These are phyloP conservation scores for Suillus plorans DNA, from an alignment of 768 basidiomycete genomes.

Conservation along the genomic window DNA sequence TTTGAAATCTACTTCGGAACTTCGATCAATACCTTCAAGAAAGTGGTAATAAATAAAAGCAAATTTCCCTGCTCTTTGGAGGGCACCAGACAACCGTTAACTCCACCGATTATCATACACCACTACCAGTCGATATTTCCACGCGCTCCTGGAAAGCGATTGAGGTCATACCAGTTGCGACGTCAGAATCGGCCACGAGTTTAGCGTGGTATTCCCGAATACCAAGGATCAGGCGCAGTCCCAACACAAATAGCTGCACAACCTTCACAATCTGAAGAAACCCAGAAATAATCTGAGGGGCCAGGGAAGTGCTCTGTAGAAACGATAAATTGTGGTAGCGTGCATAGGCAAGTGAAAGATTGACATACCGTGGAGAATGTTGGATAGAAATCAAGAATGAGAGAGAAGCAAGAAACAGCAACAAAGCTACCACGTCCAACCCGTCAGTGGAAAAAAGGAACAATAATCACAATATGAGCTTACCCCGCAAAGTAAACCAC, in stretches of 20 bases:
- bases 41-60: no score
- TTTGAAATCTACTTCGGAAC: no score
- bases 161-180: neutral
- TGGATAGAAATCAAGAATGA: no score
- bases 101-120: neutral
- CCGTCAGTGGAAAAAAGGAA: neutral
- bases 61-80: no score
- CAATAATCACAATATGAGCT: no score
- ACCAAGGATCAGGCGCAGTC: neutral
- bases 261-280: neutral
- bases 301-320: neutral
- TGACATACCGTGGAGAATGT: no score
- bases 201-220: neutral
- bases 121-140: neutral
- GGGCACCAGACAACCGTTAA: neutral
- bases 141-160: neutral
- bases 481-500: no score
- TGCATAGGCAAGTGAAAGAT: neutral
- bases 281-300: accelerated
- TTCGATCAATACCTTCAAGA: no score
- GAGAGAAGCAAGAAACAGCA: neutral
- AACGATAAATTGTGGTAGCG: neutral
- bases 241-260: neutral
- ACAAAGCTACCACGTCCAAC: neutral
- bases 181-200: neutral